These are phyloP conservation scores for Pseudofabraea citricarpa DNA, from an alignment of 2,329 filamentous ascomycete species.

Conservation along the genomic window DNA sequence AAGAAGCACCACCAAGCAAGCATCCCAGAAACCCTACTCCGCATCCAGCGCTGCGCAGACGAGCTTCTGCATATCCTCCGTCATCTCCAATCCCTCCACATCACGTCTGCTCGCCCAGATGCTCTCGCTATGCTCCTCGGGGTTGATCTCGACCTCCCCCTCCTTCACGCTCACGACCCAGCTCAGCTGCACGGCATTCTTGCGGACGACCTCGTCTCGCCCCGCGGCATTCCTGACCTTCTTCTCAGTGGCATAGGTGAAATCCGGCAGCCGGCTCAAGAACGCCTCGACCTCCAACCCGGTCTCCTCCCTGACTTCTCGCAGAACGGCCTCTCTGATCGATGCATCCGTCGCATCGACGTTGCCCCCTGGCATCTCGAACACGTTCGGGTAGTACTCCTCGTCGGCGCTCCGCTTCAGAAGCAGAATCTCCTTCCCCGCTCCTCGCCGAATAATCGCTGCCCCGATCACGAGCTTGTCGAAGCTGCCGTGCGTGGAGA, in stretches of 20 bases:
- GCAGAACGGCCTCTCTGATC: neutral
- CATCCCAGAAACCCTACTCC: too few relatives aligned
- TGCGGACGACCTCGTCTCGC: neutral
- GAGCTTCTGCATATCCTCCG: neutral
- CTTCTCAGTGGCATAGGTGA: neutral
- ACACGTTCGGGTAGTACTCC: neutral
- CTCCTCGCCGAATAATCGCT: neutral
- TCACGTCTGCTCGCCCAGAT: neutral
- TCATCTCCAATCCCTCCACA: neutral
- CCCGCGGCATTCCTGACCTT: neutral
- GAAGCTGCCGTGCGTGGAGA: neutral
- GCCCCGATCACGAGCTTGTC: neutral
- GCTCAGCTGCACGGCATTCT: neutral
- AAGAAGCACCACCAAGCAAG: too few relatives aligned
- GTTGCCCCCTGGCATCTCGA: neutral
- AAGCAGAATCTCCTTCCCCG: neutral
- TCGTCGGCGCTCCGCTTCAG: neutral
- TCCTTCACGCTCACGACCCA: neutral
- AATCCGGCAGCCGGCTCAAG: neutral
- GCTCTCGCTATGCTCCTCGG: neutral
- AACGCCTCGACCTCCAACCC: neutral
- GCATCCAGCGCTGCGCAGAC: neutral
- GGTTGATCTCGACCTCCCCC: neutral
- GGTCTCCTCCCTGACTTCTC: neutral
- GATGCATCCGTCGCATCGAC: neutral